These are phyloP conservation scores for Daphne laureola DNA, from an alignment of 441 rosid species.

Conservation along the genomic window DNA sequence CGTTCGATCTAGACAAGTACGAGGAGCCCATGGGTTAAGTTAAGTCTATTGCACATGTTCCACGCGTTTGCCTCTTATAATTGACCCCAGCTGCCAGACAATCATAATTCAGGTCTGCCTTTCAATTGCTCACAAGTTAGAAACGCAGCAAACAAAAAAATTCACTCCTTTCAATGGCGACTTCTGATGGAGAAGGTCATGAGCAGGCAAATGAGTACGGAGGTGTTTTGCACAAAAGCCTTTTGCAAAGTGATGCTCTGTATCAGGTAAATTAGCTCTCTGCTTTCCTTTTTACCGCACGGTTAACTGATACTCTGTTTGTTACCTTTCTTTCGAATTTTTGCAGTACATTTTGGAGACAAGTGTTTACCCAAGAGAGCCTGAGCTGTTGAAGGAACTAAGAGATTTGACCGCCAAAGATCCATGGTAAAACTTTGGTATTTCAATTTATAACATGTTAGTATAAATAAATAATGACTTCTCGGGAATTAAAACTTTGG, in stretches of 20 bases:
- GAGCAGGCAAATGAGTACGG: conserved; percentile 37
- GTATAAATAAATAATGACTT: no score
- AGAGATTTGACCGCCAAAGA: conserved; percentile 87
- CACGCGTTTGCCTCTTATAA: no score
- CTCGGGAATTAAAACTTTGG: no score
- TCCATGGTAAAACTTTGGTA: conserved; percentile 43
- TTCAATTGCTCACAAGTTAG: no score
- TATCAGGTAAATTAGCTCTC: conserved; percentile 44
- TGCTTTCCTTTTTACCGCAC: background rate
- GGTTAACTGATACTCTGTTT: background rate
- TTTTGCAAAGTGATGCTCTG: conserved; percentile 81
- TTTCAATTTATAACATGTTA: no score
- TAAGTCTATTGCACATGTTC: no score
- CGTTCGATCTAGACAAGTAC: no score
- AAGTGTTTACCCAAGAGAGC: conserved; percentile 93
- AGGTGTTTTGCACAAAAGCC: conserved; percentile 86
- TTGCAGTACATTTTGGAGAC: conserved; percentile 89
- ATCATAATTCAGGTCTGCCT: no score
- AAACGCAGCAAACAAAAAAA: no score
- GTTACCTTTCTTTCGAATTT: background rate
- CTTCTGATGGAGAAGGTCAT: conserved; percentile 24
- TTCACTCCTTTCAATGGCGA: conserved; percentile 25
- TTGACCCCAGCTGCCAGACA: no score
- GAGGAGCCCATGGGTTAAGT: no score
- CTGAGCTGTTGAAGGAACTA: conserved; percentile 88